These are phyloP conservation scores for Lanzia echinophila DNA, from an alignment of 2,329 filamentous ascomycete species.

Conservation along the genomic window DNA sequence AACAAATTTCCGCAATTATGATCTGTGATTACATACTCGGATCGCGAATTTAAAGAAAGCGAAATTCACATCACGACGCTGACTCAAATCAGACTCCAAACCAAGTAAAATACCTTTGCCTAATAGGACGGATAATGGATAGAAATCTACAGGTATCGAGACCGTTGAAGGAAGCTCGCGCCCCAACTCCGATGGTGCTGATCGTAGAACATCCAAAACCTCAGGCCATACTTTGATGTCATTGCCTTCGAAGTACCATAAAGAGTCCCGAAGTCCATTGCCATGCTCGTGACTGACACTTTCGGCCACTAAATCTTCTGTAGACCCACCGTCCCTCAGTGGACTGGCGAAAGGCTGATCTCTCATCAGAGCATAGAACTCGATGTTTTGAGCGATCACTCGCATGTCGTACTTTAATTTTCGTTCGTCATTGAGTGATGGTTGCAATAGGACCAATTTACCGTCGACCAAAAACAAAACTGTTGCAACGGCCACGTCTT, in stretches of 20 bases:
- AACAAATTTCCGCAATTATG: constrained; percentile 4
- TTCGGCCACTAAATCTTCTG: constrained; percentile 12
- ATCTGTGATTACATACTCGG: constrained; percentile 51
- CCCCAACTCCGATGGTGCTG: constrained; percentile 56
- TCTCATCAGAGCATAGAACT: constrained; percentile 89
- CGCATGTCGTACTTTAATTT: constrained; percentile 98
- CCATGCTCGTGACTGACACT: constrained; percentile 19
- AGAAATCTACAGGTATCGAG: constrained; percentile 84
- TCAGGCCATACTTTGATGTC: constrained; percentile 86
- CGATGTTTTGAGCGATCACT: constrained; percentile 89
- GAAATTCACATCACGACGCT: constrained; percentile 85
- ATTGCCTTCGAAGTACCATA: constrained; percentile 90
- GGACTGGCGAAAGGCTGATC: constrained; percentile 54
- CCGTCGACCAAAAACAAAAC: constrained; percentile 96
- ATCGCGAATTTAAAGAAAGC: constrained; percentile 84
- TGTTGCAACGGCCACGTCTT: constrained; percentile 88
- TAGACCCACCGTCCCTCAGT: constrained; percentile 11
- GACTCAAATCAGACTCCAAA: constrained; percentile 87
- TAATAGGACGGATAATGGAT: constrained; percentile 81
- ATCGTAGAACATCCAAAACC: constrained; percentile 73
- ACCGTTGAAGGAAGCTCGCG: constrained; percentile 70
- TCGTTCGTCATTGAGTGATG: constrained; percentile 72
- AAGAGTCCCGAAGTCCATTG: constrained; percentile 62
- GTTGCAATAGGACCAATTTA: constrained; percentile 87
- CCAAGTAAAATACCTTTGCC: constrained; percentile 86